Conservation (phyloP, 2,329 filamentous ascomycete species). For the Aspergillus sp. region DNA sequence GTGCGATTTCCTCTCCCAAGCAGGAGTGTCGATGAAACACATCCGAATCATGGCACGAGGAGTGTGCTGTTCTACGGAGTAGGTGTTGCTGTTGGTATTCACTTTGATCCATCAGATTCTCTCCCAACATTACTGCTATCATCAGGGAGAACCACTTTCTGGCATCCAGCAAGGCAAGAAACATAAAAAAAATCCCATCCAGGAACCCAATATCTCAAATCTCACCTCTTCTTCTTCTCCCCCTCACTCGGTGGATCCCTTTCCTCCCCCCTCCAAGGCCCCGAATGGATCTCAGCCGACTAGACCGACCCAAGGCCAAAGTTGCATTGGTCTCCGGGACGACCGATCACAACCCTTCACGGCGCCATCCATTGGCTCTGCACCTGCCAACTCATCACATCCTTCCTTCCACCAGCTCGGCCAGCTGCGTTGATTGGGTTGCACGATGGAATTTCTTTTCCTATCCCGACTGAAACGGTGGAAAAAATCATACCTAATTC, state of each 20-base stretch:
- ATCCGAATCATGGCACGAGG: neutral
- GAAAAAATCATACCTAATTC: too few relatives aligned
- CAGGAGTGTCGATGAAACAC: neutral
- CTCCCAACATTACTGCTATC: neutral
- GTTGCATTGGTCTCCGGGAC: slow-evolving; percentile 5
- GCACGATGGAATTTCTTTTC: too few relatives aligned
- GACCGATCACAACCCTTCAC: slow-evolving; percentile 3
- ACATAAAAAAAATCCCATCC: too few relatives aligned
- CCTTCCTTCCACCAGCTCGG: neutral
- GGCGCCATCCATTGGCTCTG: slow-evolving; percentile 8
- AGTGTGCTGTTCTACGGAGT: too few relatives aligned
- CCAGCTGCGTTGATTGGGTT: neutral
- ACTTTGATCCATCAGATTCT: neutral
- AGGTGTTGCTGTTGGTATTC: too few relatives aligned
- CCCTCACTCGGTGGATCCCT: neutral
- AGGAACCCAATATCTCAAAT: too few relatives aligned
- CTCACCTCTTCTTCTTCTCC: too few relatives aligned
- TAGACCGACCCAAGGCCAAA: neutral
- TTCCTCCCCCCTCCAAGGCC: too few relatives aligned
- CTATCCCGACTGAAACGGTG: too few relatives aligned
- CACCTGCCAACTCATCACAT: slow-evolving; percentile 23
- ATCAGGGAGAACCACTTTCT: too few relatives aligned
- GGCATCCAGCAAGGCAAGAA: neutral
- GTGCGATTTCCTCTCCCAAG: too few relatives aligned
- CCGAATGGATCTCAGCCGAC: neutral